A percentile compares a stretch with the other conserved stretches of the same genome.
phyloP scores from a whole-genome alignment of 306 rosid species.

The Cyclanthera cordifolia region DNA sequence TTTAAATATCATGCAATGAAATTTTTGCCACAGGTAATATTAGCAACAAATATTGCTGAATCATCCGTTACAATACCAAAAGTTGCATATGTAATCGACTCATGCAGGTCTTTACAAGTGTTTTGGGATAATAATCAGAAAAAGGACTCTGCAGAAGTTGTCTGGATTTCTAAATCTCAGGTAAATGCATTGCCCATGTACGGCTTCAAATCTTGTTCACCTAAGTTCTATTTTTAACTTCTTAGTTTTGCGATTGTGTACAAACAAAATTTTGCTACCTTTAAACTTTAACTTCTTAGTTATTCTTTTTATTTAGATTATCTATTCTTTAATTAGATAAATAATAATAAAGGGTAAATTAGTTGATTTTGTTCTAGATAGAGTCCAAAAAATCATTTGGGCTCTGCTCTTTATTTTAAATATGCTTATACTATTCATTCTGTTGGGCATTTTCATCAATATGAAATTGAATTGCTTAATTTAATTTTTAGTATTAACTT shows the following conservation, averaged over 20 bases:
- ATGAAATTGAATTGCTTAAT: no score
- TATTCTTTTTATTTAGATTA: not conserved
- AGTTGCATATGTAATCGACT: conserved; percentile 81
- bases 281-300: conserved; percentile 1
- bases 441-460: not conserved
- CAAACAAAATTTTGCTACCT: no score
- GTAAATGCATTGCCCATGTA: conserved; percentile 20
- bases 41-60: conserved; percentile 89
- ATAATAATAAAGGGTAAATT: not conserved
- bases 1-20: not conserved
- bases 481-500: not conserved
- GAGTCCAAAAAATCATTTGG: not conserved
- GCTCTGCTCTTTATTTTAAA: not conserved
- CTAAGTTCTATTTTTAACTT: not conserved
- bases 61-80: conserved; percentile 91
- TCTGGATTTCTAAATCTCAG: conserved; percentile 92
- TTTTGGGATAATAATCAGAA: conserved; percentile 46
- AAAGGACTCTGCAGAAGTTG: conserved; percentile 49
- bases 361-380: not conserved
- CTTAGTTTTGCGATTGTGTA: no score
- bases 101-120: conserved; percentile 83
- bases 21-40: conserved; percentile 47
- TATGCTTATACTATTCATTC: not conserved
- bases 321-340: not conserved
- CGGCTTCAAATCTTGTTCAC: not conserved